Evolutionary conservation across 495 filamentous ascomycete species (phyloP), one percentile per base, ranked within the genome.

Genomic region (Aspergillus baeticus): DNA sequence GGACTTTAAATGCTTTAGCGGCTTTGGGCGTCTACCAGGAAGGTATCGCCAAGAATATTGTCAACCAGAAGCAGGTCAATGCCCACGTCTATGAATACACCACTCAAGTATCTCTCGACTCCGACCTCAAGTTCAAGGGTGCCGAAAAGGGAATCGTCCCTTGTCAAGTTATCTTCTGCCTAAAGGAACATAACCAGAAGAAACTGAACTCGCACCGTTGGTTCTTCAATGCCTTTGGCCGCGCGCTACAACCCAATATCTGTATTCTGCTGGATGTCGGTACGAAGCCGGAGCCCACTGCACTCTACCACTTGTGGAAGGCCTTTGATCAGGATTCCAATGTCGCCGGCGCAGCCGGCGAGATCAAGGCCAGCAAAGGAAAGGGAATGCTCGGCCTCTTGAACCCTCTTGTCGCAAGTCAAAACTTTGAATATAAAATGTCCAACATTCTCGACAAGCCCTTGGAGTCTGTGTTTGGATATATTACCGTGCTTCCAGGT

Each of bases 381-480:
- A 90, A 87, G 63, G 84, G 77, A 22, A 90, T 87, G 72, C 74
- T 87, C 14, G 90, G 92, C 18, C 81, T 99, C 18, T 76, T 99
- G 37, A 98, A 98, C 66, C 95, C 95, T 0, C 81, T 99, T 3
- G 92, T 99, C 7, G 95, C 95, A 0, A 92, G 89, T 42, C 95
- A 99, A 69, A 98, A 99, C 64, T 99, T 98, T 63, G 95, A 99
- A 71, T 99, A 99, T 79, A 99, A 99, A 76, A 96, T 98, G 93
- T 96, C 90, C 6, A 99, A 98, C 58, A 99, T 99, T 64, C 78
- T 99, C 22, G 95, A 99, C 67, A 98, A 98, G 71, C 95, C 95
- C 4, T 76, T 99, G 20, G 95, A 99, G 71, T 92, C 88, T 2
- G 95, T 97, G 2, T 98, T 99, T 65, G 95, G 95, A 3, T 98